These are phyloP conservation scores for Rhizoclosmatium globosum DNA, from an alignment of 192 early-diverging fungal species.

Conservation along the genomic window DNA sequence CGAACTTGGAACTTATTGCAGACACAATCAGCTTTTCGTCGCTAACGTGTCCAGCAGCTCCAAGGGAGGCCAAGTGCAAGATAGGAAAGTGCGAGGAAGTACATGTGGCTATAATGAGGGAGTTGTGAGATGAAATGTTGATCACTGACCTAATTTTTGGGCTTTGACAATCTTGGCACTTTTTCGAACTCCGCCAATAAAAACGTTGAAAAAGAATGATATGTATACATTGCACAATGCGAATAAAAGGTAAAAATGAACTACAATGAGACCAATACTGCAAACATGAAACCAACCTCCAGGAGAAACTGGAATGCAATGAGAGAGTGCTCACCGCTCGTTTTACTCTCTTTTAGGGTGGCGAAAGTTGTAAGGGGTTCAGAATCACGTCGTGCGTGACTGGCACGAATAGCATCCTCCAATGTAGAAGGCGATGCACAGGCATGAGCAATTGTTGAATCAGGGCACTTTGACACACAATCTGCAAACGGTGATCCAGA, in stretches of 20 bases:
- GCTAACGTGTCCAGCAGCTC: too few species aligned
- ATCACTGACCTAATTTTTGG: not conserved
- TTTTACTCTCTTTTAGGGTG: not conserved
- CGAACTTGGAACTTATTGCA: too few species aligned
- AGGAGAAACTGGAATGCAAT: too few species aligned
- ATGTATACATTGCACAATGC: not conserved
- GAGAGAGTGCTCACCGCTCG: too few species aligned
- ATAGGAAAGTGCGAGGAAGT: too few species aligned
- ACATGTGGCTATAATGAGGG: too few species aligned
- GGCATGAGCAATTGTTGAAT: not conserved
- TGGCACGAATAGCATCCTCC: not conserved
- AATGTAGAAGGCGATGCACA: not conserved
- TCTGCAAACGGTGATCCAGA: not conserved
- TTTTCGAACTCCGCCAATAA: not conserved
- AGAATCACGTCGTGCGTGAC: not conserved
- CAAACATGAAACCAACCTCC: not conserved
- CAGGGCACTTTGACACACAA: not conserved
- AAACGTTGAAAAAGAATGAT: not conserved
- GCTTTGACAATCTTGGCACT: not conserved
- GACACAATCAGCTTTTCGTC: too few species aligned
- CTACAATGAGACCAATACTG: not conserved
- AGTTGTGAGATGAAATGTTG: too few species aligned
- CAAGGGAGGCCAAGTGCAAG: too few species aligned
- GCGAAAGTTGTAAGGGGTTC: not conserved
- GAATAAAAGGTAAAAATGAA: not conserved